These are phyloP conservation scores for Barbatosphaeria neglecta DNA, from an alignment of 495 filamentous ascomycete genomes.

Conservation along the genomic window DNA sequence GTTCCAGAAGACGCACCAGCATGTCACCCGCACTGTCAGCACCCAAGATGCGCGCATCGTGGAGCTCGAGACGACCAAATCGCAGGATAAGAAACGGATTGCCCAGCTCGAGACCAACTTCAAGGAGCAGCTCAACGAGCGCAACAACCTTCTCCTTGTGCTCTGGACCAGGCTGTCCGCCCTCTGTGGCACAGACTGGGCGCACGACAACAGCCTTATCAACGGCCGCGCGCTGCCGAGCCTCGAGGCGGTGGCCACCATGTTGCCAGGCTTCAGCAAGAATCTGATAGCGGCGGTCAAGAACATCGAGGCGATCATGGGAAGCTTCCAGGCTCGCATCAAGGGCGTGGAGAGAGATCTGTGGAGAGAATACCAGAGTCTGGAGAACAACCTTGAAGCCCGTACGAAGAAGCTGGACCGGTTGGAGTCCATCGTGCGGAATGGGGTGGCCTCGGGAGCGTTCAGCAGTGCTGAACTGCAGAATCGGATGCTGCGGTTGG, in stretches of 20 bases:
- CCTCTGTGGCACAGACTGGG: slow-evolving; percentile 87
- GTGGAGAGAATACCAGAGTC: slow-evolving; percentile 76
- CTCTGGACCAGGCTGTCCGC: slow-evolving; percentile 80
- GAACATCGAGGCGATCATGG: slow-evolving; percentile 69
- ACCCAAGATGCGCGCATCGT: slow-evolving; percentile 72
- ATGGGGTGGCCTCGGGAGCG: slow-evolving; percentile 31
- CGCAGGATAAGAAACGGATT: slow-evolving; percentile 62
- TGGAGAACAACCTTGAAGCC: slow-evolving; percentile 68
- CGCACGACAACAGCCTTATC: slow-evolving; percentile 77
- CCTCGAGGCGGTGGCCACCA: slow-evolving; percentile 67
- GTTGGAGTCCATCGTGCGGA: slow-evolving; percentile 62
- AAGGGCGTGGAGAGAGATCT: slow-evolving; percentile 77
- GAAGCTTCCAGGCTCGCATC: slow-evolving; percentile 70
- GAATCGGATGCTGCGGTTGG: slow-evolving; percentile 55
- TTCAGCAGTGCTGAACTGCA: slow-evolving; percentile 28
- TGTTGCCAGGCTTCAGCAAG: slow-evolving; percentile 74
- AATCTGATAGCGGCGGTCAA: slow-evolving; percentile 82
- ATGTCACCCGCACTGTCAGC: slow-evolving; percentile 66
- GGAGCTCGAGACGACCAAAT: slow-evolving; percentile 68
- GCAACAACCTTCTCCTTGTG: slow-evolving; percentile 73
- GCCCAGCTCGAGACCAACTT: slow-evolving; percentile 61
- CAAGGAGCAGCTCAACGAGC: slow-evolving; percentile 77
- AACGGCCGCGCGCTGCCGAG: slow-evolving; percentile 71
- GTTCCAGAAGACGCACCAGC: slow-evolving; percentile 73
- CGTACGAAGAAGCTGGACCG: slow-evolving; percentile 80